These are phyloP conservation scores for Exophiala xenobiotica DNA, from an alignment of 2,329 filamentous ascomycete genomes.

Conservation along the genomic window DNA sequence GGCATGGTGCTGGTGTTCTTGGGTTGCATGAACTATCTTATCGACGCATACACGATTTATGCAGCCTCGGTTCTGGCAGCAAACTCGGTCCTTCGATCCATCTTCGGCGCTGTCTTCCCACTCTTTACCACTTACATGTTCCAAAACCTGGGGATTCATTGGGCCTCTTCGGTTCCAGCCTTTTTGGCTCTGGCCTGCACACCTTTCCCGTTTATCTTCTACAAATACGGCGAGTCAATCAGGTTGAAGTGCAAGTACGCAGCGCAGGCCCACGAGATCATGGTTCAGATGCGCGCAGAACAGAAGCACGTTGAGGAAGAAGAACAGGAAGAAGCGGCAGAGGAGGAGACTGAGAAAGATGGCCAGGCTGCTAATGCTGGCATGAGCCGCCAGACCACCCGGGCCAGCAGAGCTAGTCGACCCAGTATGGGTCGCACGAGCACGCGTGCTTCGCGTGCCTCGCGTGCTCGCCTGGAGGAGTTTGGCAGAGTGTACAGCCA, in stretches of 20 bases:
- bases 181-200: constrained; percentile 71
- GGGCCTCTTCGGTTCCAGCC: constrained; percentile 71
- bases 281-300: constrained; percentile 19
- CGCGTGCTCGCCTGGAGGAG: constrained; percentile 7
- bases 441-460: constrained; percentile 6
- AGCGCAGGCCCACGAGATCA: constrained; percentile 34
- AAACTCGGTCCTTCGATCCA: constrained; percentile 46
- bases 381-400: not conserved
- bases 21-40: constrained; percentile 43
- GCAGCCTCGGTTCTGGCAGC: constrained; percentile 41
- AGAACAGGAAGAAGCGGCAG: constrained; percentile 5
- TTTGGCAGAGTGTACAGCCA: constrained; percentile 21
- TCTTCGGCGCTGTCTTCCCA: constrained; percentile 55
- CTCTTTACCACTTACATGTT: constrained; percentile 62
- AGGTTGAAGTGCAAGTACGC: constrained; percentile 58
- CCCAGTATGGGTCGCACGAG: constrained; percentile 5
- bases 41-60: constrained; percentile 45
- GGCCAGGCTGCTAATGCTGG: not conserved
- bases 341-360: constrained; percentile 5
- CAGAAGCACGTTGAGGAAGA: constrained; percentile 9
- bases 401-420: not conserved
- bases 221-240: constrained; percentile 66
- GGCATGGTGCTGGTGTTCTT: constrained; percentile 45
- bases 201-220: constrained; percentile 74
- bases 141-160: constrained; percentile 65